Evolutionary conservation across 2,329 filamentous ascomycete species (phyloP).

Genomic region (Ophiostoma triangulosporum): DNA sequence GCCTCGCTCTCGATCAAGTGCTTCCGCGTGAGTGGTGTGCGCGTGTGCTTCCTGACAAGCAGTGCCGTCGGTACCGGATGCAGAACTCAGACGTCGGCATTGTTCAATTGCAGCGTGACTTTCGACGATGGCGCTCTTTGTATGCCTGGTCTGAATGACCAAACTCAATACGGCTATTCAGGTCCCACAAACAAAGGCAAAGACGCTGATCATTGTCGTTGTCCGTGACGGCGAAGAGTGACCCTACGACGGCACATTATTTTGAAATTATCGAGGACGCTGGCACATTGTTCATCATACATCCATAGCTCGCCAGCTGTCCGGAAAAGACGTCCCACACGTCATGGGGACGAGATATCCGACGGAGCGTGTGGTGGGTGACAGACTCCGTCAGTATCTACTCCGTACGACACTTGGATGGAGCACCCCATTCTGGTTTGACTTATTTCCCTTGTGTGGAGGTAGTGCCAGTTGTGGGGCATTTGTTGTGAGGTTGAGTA

Average conservation of each 20-base stretch:
- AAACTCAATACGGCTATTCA: background rate
- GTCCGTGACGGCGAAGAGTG: background rate
- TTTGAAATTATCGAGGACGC: too few species aligned
- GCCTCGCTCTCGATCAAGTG: conserved; percentile 26
- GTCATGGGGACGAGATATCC: background rate
- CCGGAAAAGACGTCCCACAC: too few species aligned
- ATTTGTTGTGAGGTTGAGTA: too few species aligned
- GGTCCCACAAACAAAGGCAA: background rate
- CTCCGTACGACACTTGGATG: background rate
- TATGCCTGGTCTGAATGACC: conserved; percentile 21
- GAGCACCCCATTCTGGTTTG: background rate
- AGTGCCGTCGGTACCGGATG: conserved; percentile 16
- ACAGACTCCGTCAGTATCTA: background rate
- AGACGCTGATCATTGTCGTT: background rate
- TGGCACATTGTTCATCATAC: too few species aligned
- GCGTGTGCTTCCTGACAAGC: conserved; percentile 33
- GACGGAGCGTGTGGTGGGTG: background rate
- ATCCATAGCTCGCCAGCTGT: too few species aligned
- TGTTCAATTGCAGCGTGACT: conserved; percentile 25
- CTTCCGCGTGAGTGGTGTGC: conserved; percentile 32
- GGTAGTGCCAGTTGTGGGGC: background rate
- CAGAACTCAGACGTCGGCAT: conserved; percentile 28
- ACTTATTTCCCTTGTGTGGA: background rate
- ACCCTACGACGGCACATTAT: too few species aligned
- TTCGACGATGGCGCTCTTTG: conserved; percentile 28